A percentile compares a stretch with the other conserved stretches of the same genome.
phyloP scores from a whole-genome alignment of 2,329 filamentous ascomycete species.

The Triangularia verruculosa region DNA sequence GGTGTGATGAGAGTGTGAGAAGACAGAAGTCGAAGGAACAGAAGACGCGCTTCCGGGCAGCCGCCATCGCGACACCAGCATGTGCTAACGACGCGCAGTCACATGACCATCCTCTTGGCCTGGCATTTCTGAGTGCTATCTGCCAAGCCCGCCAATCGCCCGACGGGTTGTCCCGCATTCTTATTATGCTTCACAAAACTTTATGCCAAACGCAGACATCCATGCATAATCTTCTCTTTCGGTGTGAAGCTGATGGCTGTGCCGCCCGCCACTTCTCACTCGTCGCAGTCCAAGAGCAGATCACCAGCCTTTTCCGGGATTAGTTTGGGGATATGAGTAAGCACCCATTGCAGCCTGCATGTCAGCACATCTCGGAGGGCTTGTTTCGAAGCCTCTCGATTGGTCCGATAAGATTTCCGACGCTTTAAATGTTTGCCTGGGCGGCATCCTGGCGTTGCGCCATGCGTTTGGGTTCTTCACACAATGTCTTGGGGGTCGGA shows the following conservation, averaged over 20 bases:
- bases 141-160: not conserved
- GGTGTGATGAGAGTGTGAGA: too few relatives aligned
- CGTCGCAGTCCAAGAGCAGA: not conserved
- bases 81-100: too few relatives aligned
- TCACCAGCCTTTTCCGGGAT: not conserved
- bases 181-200: not conserved
- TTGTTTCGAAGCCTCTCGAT: not conserved
- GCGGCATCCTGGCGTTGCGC: not conserved
- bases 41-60: too few relatives aligned
- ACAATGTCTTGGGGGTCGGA: not conserved
- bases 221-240: not conserved
- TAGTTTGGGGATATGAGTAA: not conserved
- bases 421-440: not conserved
- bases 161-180: not conserved
- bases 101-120: too few relatives aligned
- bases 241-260: not conserved
- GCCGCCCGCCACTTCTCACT: not conserved
- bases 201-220: not conserved
- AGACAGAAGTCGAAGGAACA: too few relatives aligned
- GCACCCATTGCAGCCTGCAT: not conserved
- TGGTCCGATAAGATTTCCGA: not conserved
- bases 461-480: not conserved
- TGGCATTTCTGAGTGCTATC: not conserved
- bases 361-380: not conserved
- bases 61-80: too few relatives aligned